phyloP scores from a whole-genome alignment of 2,329 filamentous ascomycete genomes.

The Lizonia empirigonia region DNA sequence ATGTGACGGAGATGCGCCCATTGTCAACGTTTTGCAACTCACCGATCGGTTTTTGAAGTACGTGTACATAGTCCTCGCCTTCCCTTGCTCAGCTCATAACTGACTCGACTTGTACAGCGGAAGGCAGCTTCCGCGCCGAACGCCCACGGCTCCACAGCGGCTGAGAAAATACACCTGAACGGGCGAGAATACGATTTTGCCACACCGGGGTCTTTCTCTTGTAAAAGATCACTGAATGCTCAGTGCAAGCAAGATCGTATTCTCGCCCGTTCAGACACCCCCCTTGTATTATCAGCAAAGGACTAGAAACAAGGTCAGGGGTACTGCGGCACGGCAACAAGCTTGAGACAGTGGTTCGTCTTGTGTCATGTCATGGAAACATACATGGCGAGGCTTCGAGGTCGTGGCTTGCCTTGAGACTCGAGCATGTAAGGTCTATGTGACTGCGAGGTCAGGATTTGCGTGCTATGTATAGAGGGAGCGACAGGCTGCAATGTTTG shows the following conservation, averaged over 20 bases:
- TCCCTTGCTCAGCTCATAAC: slow-evolving; percentile 2
- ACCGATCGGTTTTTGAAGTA: slow-evolving; percentile 1
- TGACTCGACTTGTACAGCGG: slow-evolving; percentile 10
- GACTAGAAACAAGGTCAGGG: slow-evolving; percentile 2
- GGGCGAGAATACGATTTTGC: too few relatives aligned
- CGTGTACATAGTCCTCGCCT: slow-evolving; percentile 5
- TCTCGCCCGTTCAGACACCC: too few relatives aligned
- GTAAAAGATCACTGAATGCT: too few relatives aligned
- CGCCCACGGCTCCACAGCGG: neutral
- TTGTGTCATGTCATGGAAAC: slow-evolving; percentile 1
- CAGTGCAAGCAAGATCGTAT: too few relatives aligned
- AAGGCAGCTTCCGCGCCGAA: slow-evolving; percentile 7
- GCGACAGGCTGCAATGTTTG: too few relatives aligned
- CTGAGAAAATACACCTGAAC: neutral
- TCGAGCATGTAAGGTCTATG: neutral
- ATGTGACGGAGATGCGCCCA: too few relatives aligned
- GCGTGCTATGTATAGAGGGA: neutral
- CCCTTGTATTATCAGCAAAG: neutral
- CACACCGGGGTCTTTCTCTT: too few relatives aligned
- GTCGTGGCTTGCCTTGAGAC: neutral
- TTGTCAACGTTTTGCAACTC: neutral
- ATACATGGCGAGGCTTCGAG: neutral
- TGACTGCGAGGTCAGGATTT: neutral
- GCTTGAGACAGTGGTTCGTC: slow-evolving; percentile 10
- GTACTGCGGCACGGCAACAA: slow-evolving; percentile 3